These are phyloP conservation scores for Lactarius quietus DNA, from an alignment of 768 basidiomycete genomes.

Conservation along the genomic window DNA sequence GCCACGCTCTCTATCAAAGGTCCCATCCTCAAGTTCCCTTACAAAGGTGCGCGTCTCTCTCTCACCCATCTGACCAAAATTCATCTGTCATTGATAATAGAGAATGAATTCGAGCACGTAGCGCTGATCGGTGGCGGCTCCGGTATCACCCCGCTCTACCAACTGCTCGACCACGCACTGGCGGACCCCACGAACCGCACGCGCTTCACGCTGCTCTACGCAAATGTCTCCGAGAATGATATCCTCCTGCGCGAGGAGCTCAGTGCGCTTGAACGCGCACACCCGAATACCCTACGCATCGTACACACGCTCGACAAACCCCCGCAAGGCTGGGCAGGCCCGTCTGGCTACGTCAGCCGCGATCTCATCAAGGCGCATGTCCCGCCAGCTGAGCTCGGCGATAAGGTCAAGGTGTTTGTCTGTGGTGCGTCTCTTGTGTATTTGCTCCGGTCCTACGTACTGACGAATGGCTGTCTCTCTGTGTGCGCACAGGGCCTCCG, in stretches of 20 bases:
- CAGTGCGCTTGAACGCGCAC: constrained; percentile 62
- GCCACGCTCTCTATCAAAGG: constrained; percentile 86
- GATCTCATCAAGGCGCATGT: constrained; percentile 75
- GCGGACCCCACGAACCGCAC: constrained; percentile 80
- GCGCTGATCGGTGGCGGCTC: constrained; percentile 91
- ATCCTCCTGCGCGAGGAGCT: constrained; percentile 82
- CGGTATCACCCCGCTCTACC: constrained; percentile 88
- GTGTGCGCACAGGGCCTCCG: constrained; percentile 60
- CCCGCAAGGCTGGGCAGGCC: constrained; percentile 61
- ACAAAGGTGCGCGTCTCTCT: constrained; percentile 54
- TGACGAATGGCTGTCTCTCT: background rate
- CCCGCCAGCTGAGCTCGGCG: constrained; percentile 54
- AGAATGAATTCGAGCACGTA: constrained; percentile 78
- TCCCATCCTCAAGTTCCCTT: constrained; percentile 83
- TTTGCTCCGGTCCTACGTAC: background rate
- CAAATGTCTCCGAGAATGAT: constrained; percentile 86
- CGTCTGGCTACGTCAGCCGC: constrained; percentile 68
- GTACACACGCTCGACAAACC: constrained; percentile 87
- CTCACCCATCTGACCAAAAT: too few relatives aligned
- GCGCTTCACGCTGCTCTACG: constrained; percentile 89
- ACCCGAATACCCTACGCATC: constrained; percentile 71
- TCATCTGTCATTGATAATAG: too few relatives aligned
- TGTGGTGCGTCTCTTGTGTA: constrained; percentile 56
- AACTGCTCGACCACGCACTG: constrained; percentile 72
- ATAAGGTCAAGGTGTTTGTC: constrained; percentile 85